These are phyloP conservation scores for Trichoderma oligosporum DNA, from an alignment of 2,329 filamentous ascomycete species.

Conservation along the genomic window DNA sequence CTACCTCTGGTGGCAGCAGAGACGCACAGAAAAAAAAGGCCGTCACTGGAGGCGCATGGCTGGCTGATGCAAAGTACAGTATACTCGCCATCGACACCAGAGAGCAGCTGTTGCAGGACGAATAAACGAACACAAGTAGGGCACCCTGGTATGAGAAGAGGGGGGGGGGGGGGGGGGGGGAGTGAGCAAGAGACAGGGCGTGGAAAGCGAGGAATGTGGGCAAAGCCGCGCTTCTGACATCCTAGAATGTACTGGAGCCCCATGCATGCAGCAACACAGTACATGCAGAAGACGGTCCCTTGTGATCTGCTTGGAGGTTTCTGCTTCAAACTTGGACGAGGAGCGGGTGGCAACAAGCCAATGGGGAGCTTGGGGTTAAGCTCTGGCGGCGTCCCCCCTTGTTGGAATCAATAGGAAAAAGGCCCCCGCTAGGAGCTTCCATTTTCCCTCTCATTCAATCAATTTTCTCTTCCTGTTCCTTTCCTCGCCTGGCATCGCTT, in stretches of 20 bases:
- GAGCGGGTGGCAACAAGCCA: constrained; percentile 15
- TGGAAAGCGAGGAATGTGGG: constrained; percentile 13
- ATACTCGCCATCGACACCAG: not conserved
- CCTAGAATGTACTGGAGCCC: not conserved
- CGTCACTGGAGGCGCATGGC: constrained; percentile 4
- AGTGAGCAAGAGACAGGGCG: constrained; percentile 4
- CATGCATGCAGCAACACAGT: constrained; percentile 3
- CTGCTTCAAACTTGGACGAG: constrained; percentile 7
- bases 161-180: too few relatives aligned
- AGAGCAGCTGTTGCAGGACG: not conserved
- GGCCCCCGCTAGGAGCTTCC: constrained; percentile 13
- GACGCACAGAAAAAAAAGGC: not conserved
- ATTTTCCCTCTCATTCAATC: not conserved
- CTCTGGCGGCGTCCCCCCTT: constrained; percentile 15
- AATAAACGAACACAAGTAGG: not conserved
- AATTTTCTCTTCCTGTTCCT: not conserved
- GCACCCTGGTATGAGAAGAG: too few relatives aligned
- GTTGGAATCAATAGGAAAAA: constrained; percentile 5
- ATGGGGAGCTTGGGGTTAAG: constrained; percentile 23
- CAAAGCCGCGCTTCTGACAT: constrained; percentile 12
- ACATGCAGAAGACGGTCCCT: constrained; percentile 21
- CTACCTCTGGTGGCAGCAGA: not conserved
- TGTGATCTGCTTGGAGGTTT: constrained; percentile 21
- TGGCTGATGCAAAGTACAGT: not conserved
- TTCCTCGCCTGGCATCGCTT: too few relatives aligned